These are phyloP conservation scores for Cupressus sempervirens DNA, from an alignment of 75 land plant species.

Conservation along the genomic window DNA sequence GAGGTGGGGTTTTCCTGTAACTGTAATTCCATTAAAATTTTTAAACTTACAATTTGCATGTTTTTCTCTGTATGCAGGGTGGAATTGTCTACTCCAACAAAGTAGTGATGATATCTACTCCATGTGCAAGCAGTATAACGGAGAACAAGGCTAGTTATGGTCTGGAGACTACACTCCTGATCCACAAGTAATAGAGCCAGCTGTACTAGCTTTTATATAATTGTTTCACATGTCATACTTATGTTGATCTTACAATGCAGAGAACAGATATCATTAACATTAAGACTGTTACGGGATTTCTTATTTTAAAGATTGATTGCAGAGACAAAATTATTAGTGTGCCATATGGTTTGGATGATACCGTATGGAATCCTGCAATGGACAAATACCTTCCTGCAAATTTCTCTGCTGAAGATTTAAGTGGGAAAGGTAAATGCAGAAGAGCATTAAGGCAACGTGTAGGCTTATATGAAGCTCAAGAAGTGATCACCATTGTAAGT, in stretches of 20 bases:
- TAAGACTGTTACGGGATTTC: neutral
- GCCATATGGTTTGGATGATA: constrained; percentile 47
- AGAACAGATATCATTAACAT: neutral
- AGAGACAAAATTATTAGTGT: constrained; percentile 48
- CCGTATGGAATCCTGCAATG: constrained; percentile 45
- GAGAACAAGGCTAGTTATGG: constrained; percentile 36
- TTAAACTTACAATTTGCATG: neutral
- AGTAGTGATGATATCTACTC: constrained; percentile 44
- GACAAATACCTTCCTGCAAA: constrained; percentile 43
- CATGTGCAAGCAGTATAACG: constrained; percentile 25
- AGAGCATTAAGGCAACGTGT: constrained; percentile 28
- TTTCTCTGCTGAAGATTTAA: constrained; percentile 30
- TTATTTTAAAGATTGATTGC: constrained; percentile 2
- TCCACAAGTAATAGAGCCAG: constrained; percentile 38
- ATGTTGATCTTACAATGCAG: neutral
- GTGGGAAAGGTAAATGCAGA: constrained; percentile 50
- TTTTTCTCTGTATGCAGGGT: constrained; percentile 36
- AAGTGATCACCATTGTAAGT: constrained; percentile 36
- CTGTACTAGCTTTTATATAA: neutral
- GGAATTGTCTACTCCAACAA: constrained; percentile 72
- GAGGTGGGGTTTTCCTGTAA: neutral
- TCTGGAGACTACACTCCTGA: constrained; percentile 46
- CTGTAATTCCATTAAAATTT: neutral
- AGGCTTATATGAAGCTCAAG: constrained; percentile 23
- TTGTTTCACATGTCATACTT: neutral